Evolutionary conservation across 2,329 filamentous ascomycete genomes (phyloP), one percentile per base, ranked within the genome.

Genomic region (Metarhizium anisopliae): DNA sequence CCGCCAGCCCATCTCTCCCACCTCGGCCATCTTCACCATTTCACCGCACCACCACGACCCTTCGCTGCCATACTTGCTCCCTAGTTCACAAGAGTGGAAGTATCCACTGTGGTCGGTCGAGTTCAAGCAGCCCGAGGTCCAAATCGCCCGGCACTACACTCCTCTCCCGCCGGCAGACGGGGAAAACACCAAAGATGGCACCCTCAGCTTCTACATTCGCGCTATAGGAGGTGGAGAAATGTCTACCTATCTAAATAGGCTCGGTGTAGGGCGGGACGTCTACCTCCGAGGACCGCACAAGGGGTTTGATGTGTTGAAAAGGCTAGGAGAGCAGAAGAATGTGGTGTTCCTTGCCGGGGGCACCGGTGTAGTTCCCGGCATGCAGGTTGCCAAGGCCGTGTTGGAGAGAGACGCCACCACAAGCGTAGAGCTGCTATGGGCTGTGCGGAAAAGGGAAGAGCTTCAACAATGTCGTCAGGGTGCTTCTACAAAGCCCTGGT

Each of bases 61-160:
- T 6, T 56, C 56, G 42, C 64, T 59, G 2, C 69, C 63, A 10
- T 67, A 67, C 54, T 52, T 73, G n/a, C 42, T 58, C 18, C 58
- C 62, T 25, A 42, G 58, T n/a, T 58, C 43, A 62, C 2, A 55
- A 58, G 16, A 47, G 60, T 72, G 72, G 71, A 62, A 60, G 11
- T 60, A 81, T 55, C 87, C 88, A 4, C 78, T 95, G 47, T 95
- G 90, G 87, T 91, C 87, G 59, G 86, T 97, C 38, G 88, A 96
- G 74, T 84, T 96, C 66, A 96, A 95, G 73, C 94, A 97, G 73
- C 94, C 94, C 2, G 86, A 96, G 68, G 74, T 97, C 56, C 92
- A 96, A 72, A 95, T 99, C 63, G 89, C 90, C 47, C 77, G 94
- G 59, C 85, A 90, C 56, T 99, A 99, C 71, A 97, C 94, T 4